Conservation (phyloP, 371 early-diverging fungal species). For the Sporodiniella umbellata region DNA sequence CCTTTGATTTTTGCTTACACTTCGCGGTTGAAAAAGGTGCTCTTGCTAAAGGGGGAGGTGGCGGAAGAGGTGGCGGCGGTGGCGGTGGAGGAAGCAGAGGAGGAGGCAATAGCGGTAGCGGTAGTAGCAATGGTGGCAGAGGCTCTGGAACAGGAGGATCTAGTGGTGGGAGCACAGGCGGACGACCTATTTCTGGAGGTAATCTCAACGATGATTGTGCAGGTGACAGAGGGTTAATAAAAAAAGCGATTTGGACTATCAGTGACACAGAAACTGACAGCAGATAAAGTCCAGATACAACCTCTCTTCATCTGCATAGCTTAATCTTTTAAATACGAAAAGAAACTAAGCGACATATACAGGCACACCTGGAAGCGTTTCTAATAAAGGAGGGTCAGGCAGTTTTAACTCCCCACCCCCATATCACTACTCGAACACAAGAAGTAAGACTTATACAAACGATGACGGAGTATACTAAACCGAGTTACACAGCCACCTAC, state of each 20-base stretch:
- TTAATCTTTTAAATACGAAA: too few species aligned
- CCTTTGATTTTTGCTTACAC: not conserved
- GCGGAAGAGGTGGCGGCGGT: conserved; percentile 1
- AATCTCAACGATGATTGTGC: too few species aligned
- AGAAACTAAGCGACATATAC: too few species aligned
- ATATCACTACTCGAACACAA: conserved; percentile 15
- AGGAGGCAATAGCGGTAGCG: conserved; percentile 16
- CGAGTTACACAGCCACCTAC: conserved; percentile 20
- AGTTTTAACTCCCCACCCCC: conserved; percentile 18
- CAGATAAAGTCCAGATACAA: not conserved
- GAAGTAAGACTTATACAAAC: conserved; percentile 18
- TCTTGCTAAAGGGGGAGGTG: conserved; percentile 1
- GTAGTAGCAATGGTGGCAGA: conserved; percentile 22
- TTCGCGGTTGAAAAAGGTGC: not conserved
- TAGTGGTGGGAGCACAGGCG: conserved; percentile 7
- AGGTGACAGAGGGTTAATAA: too few species aligned
- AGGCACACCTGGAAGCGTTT: conserved; percentile 15
- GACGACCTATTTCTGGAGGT: conserved; percentile 7
- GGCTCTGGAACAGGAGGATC: too few species aligned
- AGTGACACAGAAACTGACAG: not conserved
- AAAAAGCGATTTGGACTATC: too few species aligned
- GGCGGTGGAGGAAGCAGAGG: conserved; percentile 18
- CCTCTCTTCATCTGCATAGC: too few species aligned
- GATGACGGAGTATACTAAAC: not conserved
- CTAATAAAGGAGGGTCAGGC: conserved; percentile 40